These are phyloP conservation scores for Fragosphaeria purpurea DNA, from an alignment of 2,329 filamentous ascomycete genomes.

Conservation along the genomic window DNA sequence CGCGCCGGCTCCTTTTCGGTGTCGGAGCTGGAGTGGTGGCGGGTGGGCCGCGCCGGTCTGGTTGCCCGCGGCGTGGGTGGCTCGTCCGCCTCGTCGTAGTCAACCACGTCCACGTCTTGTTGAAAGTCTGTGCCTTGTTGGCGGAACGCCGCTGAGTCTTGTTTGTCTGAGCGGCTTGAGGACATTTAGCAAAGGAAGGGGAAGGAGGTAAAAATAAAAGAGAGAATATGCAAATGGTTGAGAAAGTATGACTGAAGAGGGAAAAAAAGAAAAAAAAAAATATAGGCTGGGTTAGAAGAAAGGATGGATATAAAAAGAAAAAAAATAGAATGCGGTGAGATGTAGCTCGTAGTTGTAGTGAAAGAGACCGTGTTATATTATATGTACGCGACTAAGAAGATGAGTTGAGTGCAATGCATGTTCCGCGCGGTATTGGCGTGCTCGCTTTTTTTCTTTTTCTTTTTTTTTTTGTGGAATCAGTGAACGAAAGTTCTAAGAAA, in stretches of 20 bases:
- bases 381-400: conserved; percentile 3
- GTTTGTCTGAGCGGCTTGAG: conserved; percentile 6
- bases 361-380: conserved; percentile 3
- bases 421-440: conserved; percentile 2
- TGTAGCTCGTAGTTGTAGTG: not conserved
- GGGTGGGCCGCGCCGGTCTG: not conserved
- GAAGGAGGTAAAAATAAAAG: not conserved
- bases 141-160: conserved; percentile 3
- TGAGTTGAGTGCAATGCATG: conserved; percentile 8
- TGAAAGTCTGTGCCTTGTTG: not conserved
- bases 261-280: not conserved
- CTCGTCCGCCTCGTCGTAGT: not conserved
- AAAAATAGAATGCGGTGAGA: not conserved
- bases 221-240: not conserved
- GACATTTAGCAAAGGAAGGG: conserved; percentile 10
- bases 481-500: not conserved
- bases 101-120: not conserved
- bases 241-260: too few species aligned
- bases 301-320: not conserved
- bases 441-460: not conserved
- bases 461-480: not conserved
- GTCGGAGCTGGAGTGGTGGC: conserved; percentile 20
- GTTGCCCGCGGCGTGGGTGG: conserved; percentile 3
- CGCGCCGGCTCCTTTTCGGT: conserved; percentile 13
- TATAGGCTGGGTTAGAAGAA: not conserved